A percentile compares a stretch with the other conserved stretches of the same genome.
Conservation (phyloP, 345 rosid genomes). For the Microcos paniculata region DNA sequence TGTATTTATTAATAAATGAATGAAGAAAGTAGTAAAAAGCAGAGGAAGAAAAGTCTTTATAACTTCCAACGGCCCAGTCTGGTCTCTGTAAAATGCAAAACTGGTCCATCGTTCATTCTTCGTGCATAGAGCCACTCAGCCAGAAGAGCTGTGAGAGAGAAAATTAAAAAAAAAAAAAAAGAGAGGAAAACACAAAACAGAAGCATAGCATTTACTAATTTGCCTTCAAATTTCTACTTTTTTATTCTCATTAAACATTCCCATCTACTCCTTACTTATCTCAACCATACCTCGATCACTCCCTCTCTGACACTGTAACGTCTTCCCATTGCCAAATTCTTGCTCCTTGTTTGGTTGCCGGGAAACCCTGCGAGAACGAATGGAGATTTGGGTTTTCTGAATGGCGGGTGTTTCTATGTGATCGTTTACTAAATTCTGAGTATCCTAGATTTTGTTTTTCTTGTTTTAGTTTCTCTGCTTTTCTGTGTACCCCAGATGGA, state of each 20-base stretch:
- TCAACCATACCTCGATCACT: background rate
- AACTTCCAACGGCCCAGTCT: background rate
- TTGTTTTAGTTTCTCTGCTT: background rate
- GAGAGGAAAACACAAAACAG: background rate
- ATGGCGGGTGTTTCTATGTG: background rate
- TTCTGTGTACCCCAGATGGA: slow-evolving; percentile 5
- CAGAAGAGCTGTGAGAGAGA: background rate
- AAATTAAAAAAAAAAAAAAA: too few relatives aligned
- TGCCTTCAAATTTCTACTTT: background rate
- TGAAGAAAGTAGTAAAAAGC: background rate
- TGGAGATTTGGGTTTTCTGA: background rate
- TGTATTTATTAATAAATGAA: too few relatives aligned
- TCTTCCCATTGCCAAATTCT: background rate
- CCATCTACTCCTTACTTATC: background rate
- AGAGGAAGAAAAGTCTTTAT: background rate
- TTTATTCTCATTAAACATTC: background rate
- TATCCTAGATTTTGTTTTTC: background rate
- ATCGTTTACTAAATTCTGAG: background rate
- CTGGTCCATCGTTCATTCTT: background rate
- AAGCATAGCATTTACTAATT: background rate
- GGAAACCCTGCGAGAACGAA: background rate
- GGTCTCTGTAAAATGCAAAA: slow-evolving; percentile 1
- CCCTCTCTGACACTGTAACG: background rate
- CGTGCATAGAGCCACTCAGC: background rate
- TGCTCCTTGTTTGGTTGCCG: background rate